Evolutionary conservation across 2,329 filamentous ascomycete species (phyloP).

Genomic region (Ceratocystis diversiconidia): DNA sequence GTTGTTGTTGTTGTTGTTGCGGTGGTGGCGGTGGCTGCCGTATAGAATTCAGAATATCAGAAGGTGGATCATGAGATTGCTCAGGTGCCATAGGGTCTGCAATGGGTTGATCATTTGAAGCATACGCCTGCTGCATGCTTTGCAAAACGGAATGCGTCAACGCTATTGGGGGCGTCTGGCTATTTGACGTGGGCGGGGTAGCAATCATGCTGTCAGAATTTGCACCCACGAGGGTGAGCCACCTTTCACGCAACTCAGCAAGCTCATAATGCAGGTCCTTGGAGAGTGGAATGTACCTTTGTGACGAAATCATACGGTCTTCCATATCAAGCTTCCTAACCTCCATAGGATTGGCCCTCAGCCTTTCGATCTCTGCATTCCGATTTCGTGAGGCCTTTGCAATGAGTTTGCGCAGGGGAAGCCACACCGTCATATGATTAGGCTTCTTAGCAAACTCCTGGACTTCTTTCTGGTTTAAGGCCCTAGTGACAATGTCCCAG

Average conservation of each 20-base stretch:
- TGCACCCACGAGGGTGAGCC: conserved; percentile 35
- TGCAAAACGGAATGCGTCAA: conserved; percentile 1
- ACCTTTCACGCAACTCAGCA: conserved; percentile 34
- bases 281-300: conserved; percentile 35
- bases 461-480: conserved; percentile 28
- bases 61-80: neutral
- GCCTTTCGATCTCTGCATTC: conserved; percentile 35
- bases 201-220: neutral
- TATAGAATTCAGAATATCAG: neutral
- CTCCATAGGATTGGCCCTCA: conserved; percentile 35
- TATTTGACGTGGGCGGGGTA: neutral
- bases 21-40: neutral
- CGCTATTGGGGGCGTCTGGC: neutral
- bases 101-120: neutral
- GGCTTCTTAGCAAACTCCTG: conserved; percentile 32
- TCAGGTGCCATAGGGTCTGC: neutral
- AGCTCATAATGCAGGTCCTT: conserved; percentile 32
- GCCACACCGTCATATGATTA: conserved; percentile 36
- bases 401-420: conserved; percentile 41
- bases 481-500: conserved; percentile 33
- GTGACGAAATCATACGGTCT: conserved; percentile 32
- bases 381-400: conserved; percentile 38
- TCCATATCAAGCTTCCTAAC: conserved; percentile 36
- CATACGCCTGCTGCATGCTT: neutral
- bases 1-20: neutral